Conservation (phyloP, 75 land plant genomes). For the Cupressus sempervirens region DNA sequence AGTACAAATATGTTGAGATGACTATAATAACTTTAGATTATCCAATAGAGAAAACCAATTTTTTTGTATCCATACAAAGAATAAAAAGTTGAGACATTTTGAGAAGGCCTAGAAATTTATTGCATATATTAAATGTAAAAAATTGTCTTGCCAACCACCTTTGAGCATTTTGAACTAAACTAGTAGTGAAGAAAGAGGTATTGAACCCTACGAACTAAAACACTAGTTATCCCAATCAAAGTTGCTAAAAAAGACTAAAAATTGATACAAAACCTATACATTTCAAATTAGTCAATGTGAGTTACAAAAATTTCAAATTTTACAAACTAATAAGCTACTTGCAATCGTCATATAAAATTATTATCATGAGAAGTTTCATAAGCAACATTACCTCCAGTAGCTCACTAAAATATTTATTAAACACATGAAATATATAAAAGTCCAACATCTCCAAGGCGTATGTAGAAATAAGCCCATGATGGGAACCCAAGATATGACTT, state of each 20-base stretch:
- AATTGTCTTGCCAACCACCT: no score
- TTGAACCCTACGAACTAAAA: constrained; percentile 93
- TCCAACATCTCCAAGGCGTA: constrained; percentile 98
- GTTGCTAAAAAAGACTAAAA: constrained; percentile 88
- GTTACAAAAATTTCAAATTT: neutral
- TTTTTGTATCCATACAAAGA: no score
- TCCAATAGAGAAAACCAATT: no score
- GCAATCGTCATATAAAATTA: neutral
- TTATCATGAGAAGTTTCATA: neutral
- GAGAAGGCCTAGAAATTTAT: no score
- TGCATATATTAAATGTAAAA: no score
- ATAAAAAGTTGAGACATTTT: no score
- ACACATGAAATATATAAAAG: constrained; percentile 94
- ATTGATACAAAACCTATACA: constrained; percentile 82
- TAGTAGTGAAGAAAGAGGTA: constrained; percentile 77
- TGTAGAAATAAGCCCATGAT: constrained; percentile 95
- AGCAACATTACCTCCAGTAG: constrained; percentile 76
- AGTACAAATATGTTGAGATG: no score
- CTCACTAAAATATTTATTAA: constrained; percentile 84
- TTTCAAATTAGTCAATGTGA: neutral
- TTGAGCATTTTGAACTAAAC: no score
- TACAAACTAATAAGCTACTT: neutral
- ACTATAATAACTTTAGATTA: no score
- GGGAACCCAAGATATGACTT: constrained; percentile 95
- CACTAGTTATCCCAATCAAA: constrained; percentile 99